Conservation (phyloP, 176 grass and related monocot species). For the Triticum dicoccoides region DNA sequence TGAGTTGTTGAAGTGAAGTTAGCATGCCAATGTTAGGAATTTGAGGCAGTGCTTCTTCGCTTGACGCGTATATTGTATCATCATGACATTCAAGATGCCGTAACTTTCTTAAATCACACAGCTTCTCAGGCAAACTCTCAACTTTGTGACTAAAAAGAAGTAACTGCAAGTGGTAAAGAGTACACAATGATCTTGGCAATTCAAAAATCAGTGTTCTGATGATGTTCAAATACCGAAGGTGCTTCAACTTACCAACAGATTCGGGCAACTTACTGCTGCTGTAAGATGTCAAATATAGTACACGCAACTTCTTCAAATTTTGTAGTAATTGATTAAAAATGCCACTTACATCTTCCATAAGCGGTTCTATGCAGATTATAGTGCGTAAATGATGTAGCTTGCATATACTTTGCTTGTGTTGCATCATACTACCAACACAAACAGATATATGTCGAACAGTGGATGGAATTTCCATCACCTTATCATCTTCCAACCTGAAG, state of each 20-base stretch:
- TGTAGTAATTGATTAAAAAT: not conserved
- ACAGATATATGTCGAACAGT: not conserved
- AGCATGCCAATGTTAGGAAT: slow-evolving; percentile 10
- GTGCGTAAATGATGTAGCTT: not conserved
- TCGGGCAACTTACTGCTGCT: not conserved
- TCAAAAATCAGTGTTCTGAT: not conserved
- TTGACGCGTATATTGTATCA: not conserved
- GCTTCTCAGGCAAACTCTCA: not conserved
- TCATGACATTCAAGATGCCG: not conserved
- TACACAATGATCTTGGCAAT: not conserved
- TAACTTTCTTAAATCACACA: not conserved
- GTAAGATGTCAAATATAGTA: not conserved
- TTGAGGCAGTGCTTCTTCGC: not conserved
- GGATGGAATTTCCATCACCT: not conserved
- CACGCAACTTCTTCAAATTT: not conserved
- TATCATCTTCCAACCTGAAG: not conserved
- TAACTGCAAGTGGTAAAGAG: slow-evolving; percentile 3
- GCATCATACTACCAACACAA: not conserved
- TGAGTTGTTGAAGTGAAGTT: not conserved
- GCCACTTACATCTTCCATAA: not conserved
- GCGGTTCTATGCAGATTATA: not conserved
- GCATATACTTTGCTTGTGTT: not conserved
- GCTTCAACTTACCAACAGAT: slow-evolving; percentile 3
- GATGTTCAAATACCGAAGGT: not conserved
- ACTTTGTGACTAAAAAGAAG: not conserved